A percentile compares a stretch with the other conserved stretches of the same genome.
phyloP scores from a whole-genome alignment of 805 yeast species.

The Zygosaccharomyces bisporus region DNA sequence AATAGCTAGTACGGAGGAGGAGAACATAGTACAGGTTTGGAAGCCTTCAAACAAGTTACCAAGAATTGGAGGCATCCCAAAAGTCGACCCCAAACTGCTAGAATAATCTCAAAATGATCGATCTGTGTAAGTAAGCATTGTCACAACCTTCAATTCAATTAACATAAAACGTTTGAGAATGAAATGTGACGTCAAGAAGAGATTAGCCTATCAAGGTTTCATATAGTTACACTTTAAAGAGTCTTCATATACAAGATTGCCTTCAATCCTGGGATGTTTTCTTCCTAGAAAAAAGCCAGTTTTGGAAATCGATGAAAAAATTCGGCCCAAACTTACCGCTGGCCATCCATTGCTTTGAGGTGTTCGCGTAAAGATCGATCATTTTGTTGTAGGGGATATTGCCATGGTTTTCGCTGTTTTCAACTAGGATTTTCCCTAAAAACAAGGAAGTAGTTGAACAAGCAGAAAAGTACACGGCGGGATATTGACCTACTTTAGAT shows the following conservation, averaged over 20 bases:
- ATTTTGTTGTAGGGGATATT: slow-evolving; percentile 41
- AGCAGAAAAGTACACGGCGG: slow-evolving; percentile 49
- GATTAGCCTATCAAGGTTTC: neutral
- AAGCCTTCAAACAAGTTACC: slow-evolving; percentile 39
- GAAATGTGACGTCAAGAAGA: neutral
- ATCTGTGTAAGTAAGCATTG: neutral
- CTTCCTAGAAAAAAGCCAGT: slow-evolving; percentile 66
- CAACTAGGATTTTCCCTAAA: slow-evolving; percentile 52
- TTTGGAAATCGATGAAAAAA: slow-evolving; percentile 71
- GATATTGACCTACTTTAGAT: slow-evolving; percentile 37
- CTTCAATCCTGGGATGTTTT: slow-evolving; percentile 11
- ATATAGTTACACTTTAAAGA: neutral
- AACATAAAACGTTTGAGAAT: no score
- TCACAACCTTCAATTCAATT: neutral
- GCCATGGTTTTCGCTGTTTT: slow-evolving; percentile 30
- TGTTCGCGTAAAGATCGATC: slow-evolving; percentile 51
- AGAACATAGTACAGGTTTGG: slow-evolving; percentile 46
- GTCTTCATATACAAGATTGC: neutral
- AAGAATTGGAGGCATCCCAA: slow-evolving; percentile 26
- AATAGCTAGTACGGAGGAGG: slow-evolving; percentile 52
- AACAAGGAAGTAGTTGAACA: slow-evolving; percentile 51
- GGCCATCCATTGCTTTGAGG: slow-evolving; percentile 60
- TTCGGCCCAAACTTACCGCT: slow-evolving; percentile 28
- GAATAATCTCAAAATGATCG: slow-evolving; percentile 13
- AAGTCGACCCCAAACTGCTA: slow-evolving; percentile 11